phyloP scores from a whole-genome alignment of 768 basidiomycete genomes.

The Zangia roseola region DNA sequence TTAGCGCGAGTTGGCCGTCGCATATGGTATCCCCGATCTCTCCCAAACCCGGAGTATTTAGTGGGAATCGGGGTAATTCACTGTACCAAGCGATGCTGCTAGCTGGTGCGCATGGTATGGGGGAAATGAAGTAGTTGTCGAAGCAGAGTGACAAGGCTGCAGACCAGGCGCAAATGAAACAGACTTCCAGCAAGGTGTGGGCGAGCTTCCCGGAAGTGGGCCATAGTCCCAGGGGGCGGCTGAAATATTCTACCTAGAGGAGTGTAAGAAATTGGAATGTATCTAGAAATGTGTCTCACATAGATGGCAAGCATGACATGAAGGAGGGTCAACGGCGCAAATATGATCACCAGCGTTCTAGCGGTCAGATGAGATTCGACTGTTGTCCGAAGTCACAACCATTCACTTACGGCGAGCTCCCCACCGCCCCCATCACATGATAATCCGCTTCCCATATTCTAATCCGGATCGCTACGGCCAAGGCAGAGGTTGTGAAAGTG shows the following conservation, averaged over 20 bases:
- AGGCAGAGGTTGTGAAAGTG: constrained; percentile 72
- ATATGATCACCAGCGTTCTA: constrained; percentile 82
- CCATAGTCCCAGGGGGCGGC: constrained; percentile 91
- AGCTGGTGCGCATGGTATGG: constrained; percentile 69
- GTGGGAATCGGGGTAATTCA: constrained; percentile 47
- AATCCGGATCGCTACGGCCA: constrained; percentile 78
- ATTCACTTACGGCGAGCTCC: constrained; percentile 73
- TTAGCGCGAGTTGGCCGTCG: constrained; percentile 71
- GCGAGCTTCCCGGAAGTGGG: constrained; percentile 82
- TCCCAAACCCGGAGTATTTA: constrained; percentile 33
- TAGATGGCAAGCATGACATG: constrained; percentile 88
- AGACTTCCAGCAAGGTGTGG: constrained; percentile 83
- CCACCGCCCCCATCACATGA: constrained; percentile 65
- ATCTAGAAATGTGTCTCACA: constrained; percentile 43
- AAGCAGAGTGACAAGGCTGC: constrained; percentile 84
- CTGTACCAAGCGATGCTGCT: constrained; percentile 73
- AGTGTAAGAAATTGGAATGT: constrained; percentile 16
- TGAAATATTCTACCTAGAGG: constrained; percentile 84
- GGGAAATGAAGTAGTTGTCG: constrained; percentile 89
- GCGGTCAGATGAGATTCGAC: not conserved
- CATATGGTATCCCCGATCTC: constrained; percentile 62
- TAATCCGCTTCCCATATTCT: constrained; percentile 53
- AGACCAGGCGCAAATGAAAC: constrained; percentile 94
- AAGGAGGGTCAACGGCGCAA: constrained; percentile 76
- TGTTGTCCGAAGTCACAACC: not conserved